phyloP scores from a whole-genome alignment of 2,329 filamentous ascomycete species.

The Aspergillus latus region DNA sequence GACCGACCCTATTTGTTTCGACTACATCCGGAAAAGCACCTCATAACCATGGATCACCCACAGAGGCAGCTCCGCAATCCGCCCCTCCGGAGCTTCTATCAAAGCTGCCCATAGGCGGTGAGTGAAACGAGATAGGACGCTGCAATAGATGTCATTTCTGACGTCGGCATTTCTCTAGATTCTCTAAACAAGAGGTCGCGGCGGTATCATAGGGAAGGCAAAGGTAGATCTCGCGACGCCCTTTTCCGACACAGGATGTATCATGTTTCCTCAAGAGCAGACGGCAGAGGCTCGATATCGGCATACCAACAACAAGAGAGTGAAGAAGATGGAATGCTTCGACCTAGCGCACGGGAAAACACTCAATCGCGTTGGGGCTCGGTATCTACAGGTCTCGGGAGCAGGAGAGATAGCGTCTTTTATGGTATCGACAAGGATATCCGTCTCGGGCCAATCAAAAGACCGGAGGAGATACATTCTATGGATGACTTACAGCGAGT shows the following conservation, averaged over 20 bases:
- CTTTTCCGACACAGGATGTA: constrained; percentile 36
- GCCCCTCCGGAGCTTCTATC: constrained; percentile 18
- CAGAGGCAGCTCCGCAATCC: constrained; percentile 17
- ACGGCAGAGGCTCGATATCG: constrained; percentile 33
- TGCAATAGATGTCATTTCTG: constrained; percentile 18
- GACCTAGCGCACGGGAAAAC: constrained; percentile 33
- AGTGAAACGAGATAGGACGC: not conserved
- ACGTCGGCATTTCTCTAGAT: constrained; percentile 15
- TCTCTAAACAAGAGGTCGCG: constrained; percentile 7
- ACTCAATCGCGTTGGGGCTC: constrained; percentile 36
- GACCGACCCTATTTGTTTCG: constrained; percentile 1
- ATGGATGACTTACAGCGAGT: constrained; percentile 38
- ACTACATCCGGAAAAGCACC: constrained; percentile 3
- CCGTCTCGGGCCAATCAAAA: constrained; percentile 27
- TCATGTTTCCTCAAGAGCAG: constrained; percentile 32
- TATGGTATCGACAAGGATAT: constrained; percentile 29
- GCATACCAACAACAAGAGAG: constrained; percentile 36
- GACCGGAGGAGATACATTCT: constrained; percentile 31
- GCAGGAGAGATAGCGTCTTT: constrained; percentile 31
- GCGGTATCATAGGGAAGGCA: constrained; percentile 26
- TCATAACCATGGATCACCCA: constrained; percentile 27
- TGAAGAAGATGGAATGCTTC: constrained; percentile 32
- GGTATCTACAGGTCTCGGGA: constrained; percentile 30
- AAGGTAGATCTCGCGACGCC: constrained; percentile 31
- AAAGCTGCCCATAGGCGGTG: constrained; percentile 17